Evolutionary conservation across 768 basidiomycete species (phyloP).

Genomic region (Nidularia sp.): DNA sequence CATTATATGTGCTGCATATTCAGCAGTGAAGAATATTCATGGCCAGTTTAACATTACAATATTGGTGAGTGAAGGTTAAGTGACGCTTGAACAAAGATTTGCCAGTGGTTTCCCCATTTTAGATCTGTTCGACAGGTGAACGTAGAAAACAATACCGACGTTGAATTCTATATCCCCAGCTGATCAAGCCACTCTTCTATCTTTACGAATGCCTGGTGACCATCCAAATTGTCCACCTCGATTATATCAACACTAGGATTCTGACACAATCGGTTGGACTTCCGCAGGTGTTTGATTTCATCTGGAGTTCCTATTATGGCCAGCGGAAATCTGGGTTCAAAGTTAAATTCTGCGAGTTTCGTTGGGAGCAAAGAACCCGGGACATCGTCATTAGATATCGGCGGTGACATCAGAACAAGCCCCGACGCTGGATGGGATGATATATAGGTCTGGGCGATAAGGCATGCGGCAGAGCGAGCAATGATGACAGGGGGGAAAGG

Average conservation of each 20-base stretch:
- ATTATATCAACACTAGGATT: constrained; percentile 32
- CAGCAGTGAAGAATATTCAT: no score
- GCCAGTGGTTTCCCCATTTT: no score
- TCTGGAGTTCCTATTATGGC: constrained; percentile 38
- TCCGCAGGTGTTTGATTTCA: constrained; percentile 27
- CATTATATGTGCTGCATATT: no score
- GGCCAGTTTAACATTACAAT: no score
- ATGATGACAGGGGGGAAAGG: constrained; percentile 59
- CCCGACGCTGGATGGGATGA: constrained; percentile 63
- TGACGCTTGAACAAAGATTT: no score
- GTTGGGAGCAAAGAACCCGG: constrained; percentile 23
- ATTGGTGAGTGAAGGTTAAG: no score
- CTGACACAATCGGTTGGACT: constrained; percentile 35
- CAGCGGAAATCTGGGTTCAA: constrained; percentile 60
- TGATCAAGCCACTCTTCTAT: constrained; percentile 55
- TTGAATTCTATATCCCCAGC: constrained; percentile 36
- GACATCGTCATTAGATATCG: constrained; percentile 33
- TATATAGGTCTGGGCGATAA: constrained; percentile 66
- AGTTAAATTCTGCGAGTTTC: constrained; percentile 48
- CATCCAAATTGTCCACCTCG: constrained; percentile 26
- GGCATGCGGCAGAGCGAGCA: constrained; percentile 40
- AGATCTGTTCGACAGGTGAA: no score
- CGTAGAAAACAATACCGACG: no score
- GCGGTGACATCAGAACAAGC: constrained; percentile 59
- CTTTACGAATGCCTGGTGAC: constrained; percentile 30